Percentiles rank a stretch among this genome's conserved stretches.
These are phyloP conservation scores for Populus simonii DNA, from an alignment of 345 rosid genomes.

Conservation along the genomic window DNA sequence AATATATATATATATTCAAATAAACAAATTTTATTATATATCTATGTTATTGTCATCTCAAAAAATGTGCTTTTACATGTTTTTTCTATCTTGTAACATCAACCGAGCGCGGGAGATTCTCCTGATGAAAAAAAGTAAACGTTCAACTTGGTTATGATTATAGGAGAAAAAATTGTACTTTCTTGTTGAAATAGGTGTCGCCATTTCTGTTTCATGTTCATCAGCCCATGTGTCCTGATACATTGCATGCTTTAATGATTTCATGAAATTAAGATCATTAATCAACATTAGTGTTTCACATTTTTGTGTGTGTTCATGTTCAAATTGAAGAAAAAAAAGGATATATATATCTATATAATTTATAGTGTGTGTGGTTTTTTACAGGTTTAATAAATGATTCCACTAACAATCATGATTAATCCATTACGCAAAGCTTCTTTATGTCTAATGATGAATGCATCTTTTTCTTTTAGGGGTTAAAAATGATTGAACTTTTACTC, in stretches of 20 bases:
- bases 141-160: not conserved
- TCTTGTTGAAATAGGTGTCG: not conserved
- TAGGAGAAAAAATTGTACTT: not conserved
- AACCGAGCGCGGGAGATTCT: not conserved
- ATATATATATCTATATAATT: too few species aligned
- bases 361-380: not conserved
- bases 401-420: not conserved
- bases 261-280: not conserved
- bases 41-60: too few species aligned
- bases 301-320: too few species aligned
- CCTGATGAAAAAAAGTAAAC: not conserved
- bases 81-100: too few species aligned
- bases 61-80: too few species aligned
- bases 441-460: not conserved
- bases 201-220: not conserved
- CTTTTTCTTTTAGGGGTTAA: not conserved
- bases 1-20: too few species aligned
- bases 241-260: not conserved
- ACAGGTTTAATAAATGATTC: not conserved
- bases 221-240: not conserved
- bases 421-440: not conserved
- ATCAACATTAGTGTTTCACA: not conserved
- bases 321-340: too few species aligned
- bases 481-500: not conserved
- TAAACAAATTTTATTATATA: too few species aligned